Percentiles rank a stretch among this genome's conserved stretches.
These are phyloP conservation scores for Fragaria nilgerrensis DNA, from an alignment of 306 rosid species.

Conservation along the genomic window DNA sequence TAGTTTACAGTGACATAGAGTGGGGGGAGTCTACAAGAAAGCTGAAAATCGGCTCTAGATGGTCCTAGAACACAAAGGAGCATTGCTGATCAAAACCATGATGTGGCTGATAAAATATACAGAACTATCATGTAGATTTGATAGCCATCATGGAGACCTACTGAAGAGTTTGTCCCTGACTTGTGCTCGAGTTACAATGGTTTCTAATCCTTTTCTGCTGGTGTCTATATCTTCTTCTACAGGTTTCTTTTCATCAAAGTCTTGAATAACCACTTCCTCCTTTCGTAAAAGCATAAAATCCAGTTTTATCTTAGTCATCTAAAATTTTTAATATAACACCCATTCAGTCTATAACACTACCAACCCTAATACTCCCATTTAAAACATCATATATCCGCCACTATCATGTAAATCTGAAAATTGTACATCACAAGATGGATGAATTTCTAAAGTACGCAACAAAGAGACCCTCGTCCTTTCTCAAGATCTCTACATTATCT, in stretches of 20 bases:
- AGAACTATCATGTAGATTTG: background rate
- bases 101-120: background rate
- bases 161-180: background rate
- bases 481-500: background rate
- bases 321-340: background rate
- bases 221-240: background rate
- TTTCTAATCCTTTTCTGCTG: background rate
- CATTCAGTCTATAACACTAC: background rate
- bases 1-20: background rate
- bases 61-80: background rate
- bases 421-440: background rate
- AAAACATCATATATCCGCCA: background rate
- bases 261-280: background rate
- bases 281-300: background rate
- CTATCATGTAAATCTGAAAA: background rate
- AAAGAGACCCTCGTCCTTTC: background rate
- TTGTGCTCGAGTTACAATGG: background rate
- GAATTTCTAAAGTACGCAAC: background rate
- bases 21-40: background rate
- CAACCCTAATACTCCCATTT: background rate
- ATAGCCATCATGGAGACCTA: too few species aligned
- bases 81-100: background rate
- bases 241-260: background rate
- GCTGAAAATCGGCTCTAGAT: background rate
- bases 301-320: background rate